These are phyloP conservation scores for Datisca glomerata DNA, from an alignment of 306 rosid genomes.

Conservation along the genomic window DNA sequence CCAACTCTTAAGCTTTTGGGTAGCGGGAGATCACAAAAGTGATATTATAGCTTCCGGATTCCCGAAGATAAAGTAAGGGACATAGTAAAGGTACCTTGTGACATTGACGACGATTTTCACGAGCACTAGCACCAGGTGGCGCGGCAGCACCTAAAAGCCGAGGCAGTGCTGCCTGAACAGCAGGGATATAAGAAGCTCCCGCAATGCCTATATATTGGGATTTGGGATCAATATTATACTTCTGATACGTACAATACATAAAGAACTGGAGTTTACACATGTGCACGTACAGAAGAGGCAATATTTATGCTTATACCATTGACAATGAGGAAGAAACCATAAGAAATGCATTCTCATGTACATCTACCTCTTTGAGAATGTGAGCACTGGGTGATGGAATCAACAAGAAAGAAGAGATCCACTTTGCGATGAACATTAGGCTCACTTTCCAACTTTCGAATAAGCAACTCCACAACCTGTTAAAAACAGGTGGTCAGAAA, in stretches of 20 bases:
- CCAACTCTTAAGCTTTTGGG: too few species aligned
- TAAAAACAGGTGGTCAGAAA: constrained; percentile 13
- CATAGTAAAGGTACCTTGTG: constrained; percentile 48
- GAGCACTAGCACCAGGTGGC: constrained; percentile 80
- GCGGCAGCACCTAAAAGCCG: constrained; percentile 99
- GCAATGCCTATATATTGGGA: constrained; percentile 68
- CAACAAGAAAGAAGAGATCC: constrained; percentile 95
- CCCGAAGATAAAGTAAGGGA: constrained; percentile 4
- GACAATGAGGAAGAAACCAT: too few species aligned
- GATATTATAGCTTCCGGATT: background rate
- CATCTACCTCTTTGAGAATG: constrained; percentile 62
- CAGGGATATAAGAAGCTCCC: constrained; percentile 92
- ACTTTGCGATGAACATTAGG: constrained; percentile 84
- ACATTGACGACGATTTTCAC: constrained; percentile 98
- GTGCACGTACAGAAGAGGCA: too few species aligned
- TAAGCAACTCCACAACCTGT: constrained; percentile 98
- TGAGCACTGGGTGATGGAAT: constrained; percentile 95
- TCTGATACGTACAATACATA: too few species aligned
- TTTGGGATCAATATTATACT: too few species aligned
- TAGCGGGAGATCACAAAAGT: too few species aligned
- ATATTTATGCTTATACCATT: too few species aligned
- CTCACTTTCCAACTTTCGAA: constrained; percentile 85
- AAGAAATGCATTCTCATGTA: too few species aligned
- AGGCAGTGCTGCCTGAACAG: constrained; percentile 92
- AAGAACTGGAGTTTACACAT: too few species aligned